Evolutionary conservation across 2,329 filamentous ascomycete species (phyloP).

Genomic region (Fusarium annulatum): DNA sequence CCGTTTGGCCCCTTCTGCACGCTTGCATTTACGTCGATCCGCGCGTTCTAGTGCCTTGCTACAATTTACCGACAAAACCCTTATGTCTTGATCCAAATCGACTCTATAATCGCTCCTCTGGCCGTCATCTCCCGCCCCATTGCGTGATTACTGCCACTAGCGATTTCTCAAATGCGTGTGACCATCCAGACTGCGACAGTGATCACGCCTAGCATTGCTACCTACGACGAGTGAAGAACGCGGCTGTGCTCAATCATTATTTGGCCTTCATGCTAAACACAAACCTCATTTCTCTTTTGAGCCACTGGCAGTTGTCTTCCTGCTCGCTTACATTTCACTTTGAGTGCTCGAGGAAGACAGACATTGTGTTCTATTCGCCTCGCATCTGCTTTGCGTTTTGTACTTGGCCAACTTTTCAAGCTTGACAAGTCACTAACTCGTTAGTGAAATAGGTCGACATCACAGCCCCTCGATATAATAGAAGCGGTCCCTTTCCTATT

Average conservation of each 20-base stretch:
- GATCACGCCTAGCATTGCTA: constrained; percentile 23
- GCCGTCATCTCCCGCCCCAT: constrained; percentile 27
- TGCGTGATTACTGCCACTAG: constrained; percentile 41
- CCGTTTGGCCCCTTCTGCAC: constrained; percentile 5
- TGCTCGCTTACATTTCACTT: constrained; percentile 8
- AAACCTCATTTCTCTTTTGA: background rate
- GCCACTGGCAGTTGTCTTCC: background rate
- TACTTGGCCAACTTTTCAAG: constrained; percentile 13
- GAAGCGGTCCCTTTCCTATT: constrained; percentile 7
- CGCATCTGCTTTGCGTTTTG: constrained; percentile 16
- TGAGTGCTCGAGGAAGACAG: constrained; percentile 3
- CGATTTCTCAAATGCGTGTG: constrained; percentile 40
- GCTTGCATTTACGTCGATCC: constrained; percentile 6
- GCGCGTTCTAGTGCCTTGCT: constrained; percentile 21
- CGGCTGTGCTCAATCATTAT: constrained; percentile 33
- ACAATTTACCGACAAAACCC: constrained; percentile 13
- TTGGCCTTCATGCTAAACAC: constrained; percentile 18
- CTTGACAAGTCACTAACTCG: constrained; percentile 34
- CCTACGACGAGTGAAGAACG: constrained; percentile 26
- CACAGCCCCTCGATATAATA: constrained; percentile 26
- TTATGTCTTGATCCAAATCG: constrained; percentile 26
- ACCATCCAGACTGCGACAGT: constrained; percentile 31
- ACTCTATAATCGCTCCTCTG: constrained; percentile 13
- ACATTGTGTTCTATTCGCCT: constrained; percentile 7
- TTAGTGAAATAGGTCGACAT: constrained; percentile 39